Evolutionary conservation across 169 alveolate species (phyloP).

Genomic region (Pseudocohnilembus persalinus): DNA sequence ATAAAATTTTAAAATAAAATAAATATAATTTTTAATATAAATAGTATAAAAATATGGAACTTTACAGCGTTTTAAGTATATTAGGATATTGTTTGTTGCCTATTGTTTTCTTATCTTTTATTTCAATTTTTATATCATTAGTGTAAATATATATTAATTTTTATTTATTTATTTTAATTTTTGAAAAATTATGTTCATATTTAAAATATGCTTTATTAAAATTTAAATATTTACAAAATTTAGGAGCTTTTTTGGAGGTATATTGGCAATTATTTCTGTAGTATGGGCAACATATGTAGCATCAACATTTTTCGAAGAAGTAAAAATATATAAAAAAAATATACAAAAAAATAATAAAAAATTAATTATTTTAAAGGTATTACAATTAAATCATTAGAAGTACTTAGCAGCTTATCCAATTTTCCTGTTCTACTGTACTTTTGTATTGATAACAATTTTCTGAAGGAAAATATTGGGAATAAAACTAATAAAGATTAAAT

Average conservation of each 20-base stretch:
- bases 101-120: conserved; percentile 62
- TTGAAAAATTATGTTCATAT: background rate
- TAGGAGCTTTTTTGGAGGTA: conserved; percentile 44
- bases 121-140: conserved; percentile 58
- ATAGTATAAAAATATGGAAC: conserved; percentile 40
- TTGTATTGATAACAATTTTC: conserved; percentile 59
- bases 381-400: conserved; percentile 63
- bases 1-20: background rate
- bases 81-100: conserved; percentile 81
- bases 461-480: no score
- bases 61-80: conserved; percentile 74
- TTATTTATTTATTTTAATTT: background rate
- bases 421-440: conserved; percentile 64
- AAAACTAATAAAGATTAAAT: no score
- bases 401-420: conserved; percentile 73
- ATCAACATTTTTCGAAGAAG: conserved; percentile 69
- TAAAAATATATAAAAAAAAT: background rate
- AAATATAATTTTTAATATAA: background rate
- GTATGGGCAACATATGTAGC: conserved; percentile 68
- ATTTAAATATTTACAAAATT: background rate
- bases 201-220: background rate
- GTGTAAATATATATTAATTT: conserved; percentile 28
- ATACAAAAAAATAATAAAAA: no score
- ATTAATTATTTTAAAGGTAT: background rate
- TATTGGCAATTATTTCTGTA: conserved; percentile 44